Evolutionary conservation across 305 asterid species (phyloP).

Genomic region (Rubia peregrina): DNA sequence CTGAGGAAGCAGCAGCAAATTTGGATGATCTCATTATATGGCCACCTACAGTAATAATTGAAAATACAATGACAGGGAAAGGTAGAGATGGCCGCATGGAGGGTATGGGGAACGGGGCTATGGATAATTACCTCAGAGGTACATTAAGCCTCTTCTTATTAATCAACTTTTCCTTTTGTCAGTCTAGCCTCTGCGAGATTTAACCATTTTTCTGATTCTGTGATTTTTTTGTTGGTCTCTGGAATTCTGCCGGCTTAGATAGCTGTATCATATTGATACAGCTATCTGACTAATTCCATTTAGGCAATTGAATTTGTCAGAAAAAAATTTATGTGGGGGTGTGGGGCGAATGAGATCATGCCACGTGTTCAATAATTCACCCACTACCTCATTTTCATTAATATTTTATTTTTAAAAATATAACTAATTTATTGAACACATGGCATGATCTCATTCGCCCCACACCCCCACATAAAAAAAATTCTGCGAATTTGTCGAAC

Average conservation of each 20-base stretch:
- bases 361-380: too few relatives aligned
- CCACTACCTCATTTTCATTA: too few relatives aligned
- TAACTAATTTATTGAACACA: too few relatives aligned
- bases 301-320: not conserved
- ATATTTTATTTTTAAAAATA: too few relatives aligned
- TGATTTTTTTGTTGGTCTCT: not conserved
- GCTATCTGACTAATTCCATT: not conserved
- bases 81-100: slow-evolving; percentile 85
- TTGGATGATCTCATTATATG: slow-evolving; percentile 80
- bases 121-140: slow-evolving; percentile 97
- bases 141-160: slow-evolving; percentile 32
- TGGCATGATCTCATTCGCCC: too few relatives aligned
- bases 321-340: too few relatives aligned
- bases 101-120: slow-evolving; percentile 94
- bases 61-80: slow-evolving; percentile 78
- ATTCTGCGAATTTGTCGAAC: not conserved
- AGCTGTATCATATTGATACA: not conserved
- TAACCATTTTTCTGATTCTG: not conserved
- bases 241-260: not conserved
- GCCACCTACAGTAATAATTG: slow-evolving; percentile 93
- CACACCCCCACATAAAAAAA: too few relatives aligned
- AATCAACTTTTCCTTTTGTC: slow-evolving; percentile 24
- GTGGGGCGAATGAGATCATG: too few relatives aligned
- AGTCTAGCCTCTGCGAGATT: slow-evolving; percentile 17
- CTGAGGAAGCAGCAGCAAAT: slow-evolving; percentile 65